Evolutionary conservation across 2,329 filamentous ascomycete genomes (phyloP).

Genomic region (Emydomyces testavorans): DNA sequence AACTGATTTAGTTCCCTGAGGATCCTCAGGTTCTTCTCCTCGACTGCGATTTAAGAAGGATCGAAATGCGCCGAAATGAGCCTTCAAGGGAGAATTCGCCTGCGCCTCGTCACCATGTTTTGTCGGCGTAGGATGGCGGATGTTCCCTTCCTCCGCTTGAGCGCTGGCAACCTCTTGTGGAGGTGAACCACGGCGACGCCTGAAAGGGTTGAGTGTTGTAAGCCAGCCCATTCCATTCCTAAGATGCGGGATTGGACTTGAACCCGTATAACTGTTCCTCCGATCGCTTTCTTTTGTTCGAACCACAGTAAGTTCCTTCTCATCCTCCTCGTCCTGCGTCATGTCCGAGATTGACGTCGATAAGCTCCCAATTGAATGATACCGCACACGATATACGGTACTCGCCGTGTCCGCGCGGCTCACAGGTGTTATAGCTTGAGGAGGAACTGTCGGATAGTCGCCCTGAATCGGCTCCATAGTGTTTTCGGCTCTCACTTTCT

Average conservation of each 20-base stretch:
- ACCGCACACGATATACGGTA: constrained; percentile 53
- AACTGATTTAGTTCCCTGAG: constrained; percentile 28
- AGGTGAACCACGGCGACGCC: constrained; percentile 45
- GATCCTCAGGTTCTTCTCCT: constrained; percentile 30
- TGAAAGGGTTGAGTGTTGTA: constrained; percentile 46
- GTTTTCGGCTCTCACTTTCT: neutral
- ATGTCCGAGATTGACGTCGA: constrained; percentile 34
- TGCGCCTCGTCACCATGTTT: constrained; percentile 31
- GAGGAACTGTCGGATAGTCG: constrained; percentile 33
- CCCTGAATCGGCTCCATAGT: constrained; percentile 6
- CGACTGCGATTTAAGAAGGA: constrained; percentile 40
- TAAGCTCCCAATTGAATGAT: constrained; percentile 44
- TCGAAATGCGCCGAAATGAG: constrained; percentile 37
- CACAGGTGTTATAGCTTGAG: constrained; percentile 44
- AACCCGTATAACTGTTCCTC: constrained; percentile 24
- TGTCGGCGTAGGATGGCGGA: constrained; percentile 5
- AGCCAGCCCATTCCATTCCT: constrained; percentile 37
- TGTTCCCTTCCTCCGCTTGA: constrained; percentile 32
- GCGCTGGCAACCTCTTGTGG: constrained; percentile 50
- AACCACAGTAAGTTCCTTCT: constrained; percentile 18
- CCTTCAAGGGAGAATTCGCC: constrained; percentile 35
- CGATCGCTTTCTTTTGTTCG: constrained; percentile 11
- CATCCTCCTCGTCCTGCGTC: constrained; percentile 25
- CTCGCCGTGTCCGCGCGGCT: constrained; percentile 51
- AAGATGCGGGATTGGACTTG: constrained; percentile 24